Evolutionary conservation across 192 early-diverging fungal genomes (phyloP), one percentile per base, ranked within the genome.

Genomic region (Umbelopsis ramanniana): DNA sequence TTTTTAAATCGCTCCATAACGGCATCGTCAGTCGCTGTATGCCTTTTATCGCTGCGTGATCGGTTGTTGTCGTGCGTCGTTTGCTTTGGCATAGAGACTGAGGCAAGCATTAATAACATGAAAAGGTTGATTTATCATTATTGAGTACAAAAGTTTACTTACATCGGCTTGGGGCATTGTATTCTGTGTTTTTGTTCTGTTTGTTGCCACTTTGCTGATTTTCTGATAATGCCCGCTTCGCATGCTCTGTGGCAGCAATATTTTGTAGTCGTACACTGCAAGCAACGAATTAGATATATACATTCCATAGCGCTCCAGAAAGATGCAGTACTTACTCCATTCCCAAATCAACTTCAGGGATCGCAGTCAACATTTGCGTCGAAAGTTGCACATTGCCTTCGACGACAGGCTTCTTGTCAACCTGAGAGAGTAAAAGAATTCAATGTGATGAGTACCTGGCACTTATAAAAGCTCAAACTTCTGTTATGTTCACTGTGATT

Each of bases 301-400:
- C 19, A 9, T 35, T 2, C 67, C 23, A 4, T 10, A 43, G 11
- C 26, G 0, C 15, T 22, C 26, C 21, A 45, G 19, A 46, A 4
- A 52, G 24, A 0, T 19, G 21, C 2, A 29, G 37, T 24, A 84
- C 87, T 23, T 86, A 90, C 86, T 88, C 89, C 46, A 92, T 90
- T 23, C 94, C 96, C 10, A 97, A 81, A 74, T 96, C 94, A 10
- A 95, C 92, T 75, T 96, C 94, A 9, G 95, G 96, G 70, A 97
- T 95, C 5, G 93, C 93, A 7, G 94, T 94, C 38, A 97, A 74
- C 94, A 97, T 95, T 12, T 89, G 87, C 19, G 94, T 86, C 4
- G 94, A 95, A 35, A 94, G 82, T 26, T 94, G 90, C 7, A 95
- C 94, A 69, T 92, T 95, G 14, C 94, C 96, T 72, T 97, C 94